A percentile compares a stretch with the other conserved stretches of the same genome.
These are phyloP conservation scores for Sclerotiophoma versabilis DNA, from an alignment of 2,329 filamentous ascomycete genomes.

Conservation along the genomic window DNA sequence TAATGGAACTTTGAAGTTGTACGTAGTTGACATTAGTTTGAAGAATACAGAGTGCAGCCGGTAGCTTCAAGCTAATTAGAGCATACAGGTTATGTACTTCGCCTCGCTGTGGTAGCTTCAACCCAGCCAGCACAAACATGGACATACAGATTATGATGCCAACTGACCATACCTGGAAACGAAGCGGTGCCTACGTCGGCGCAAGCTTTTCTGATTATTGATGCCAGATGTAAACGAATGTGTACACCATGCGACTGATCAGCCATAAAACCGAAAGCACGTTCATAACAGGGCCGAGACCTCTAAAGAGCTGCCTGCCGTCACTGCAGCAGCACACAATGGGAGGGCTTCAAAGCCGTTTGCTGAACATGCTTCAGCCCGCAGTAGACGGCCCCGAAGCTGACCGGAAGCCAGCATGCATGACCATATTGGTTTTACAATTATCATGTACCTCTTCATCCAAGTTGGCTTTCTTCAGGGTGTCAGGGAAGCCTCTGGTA, in stretches of 20 bases:
- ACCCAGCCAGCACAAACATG: constrained; percentile 1
- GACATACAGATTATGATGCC: background rate
- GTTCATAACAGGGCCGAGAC: background rate
- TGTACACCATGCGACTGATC: background rate
- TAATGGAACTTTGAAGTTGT: too few relatives aligned
- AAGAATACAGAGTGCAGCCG: too few relatives aligned
- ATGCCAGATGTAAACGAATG: constrained; percentile 3
- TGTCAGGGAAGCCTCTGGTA: background rate
- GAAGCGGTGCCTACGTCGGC: background rate
- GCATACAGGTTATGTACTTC: too few relatives aligned
- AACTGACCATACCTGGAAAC: background rate
- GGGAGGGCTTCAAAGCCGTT: constrained; percentile 7
- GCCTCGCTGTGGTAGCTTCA: background rate
- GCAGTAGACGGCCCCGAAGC: background rate
- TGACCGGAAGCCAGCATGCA: background rate
- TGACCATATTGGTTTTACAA: background rate
- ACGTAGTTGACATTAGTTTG: too few relatives aligned
- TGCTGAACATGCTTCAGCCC: constrained; percentile 2
- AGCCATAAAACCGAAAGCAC: background rate
- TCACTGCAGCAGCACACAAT: background rate
- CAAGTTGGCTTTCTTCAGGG: background rate
- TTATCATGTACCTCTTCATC: constrained; percentile 3
- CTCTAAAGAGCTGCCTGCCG: background rate
- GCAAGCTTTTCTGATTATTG: background rate
- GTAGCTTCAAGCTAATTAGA: too few relatives aligned